Base-by-base conservation (phyloP, 345 rosid species). In the Salix koriyanagi region DNA sequence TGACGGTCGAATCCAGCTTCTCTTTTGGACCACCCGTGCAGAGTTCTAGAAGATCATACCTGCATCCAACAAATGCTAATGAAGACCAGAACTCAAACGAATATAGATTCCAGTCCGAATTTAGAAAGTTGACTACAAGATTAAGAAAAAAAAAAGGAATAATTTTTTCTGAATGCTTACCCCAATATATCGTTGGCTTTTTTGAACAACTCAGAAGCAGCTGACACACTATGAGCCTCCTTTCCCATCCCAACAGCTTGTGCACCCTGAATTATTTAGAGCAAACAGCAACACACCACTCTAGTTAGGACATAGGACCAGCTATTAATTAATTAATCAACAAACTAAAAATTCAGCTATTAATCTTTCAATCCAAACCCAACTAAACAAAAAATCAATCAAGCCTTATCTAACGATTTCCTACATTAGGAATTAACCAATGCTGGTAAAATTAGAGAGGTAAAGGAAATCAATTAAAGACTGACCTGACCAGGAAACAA, bases 221-320 rank as follows among this genome's bases (percentile, higher is more conserved):
- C 86, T 11, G 89, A 88, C 71, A 92, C 89, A 69, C 80, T 83
- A 76, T 91, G 97, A 56, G 97, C 91, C 42, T 94, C 99, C 84
- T 91, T 88, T 23, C 99, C 99, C 99, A 96, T 96, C 54, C 99
- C 99, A 65, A 92, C 83, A 6, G 95, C 90, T 88, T 96, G 97
- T 76, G 98, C 98, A 75, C 99, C 99, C 99, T 96, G 74, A 73
- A 78, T 16, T 19, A 7, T 23, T 52, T 52, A 6, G 19, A 52
- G 2, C 9, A 52, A 52, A 52, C n/a, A 52, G 19, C 58, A 52
- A 6, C 58, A 52, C 58, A 14, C 16, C 23, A 16, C 58, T 19
- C 21, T 16, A 52, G 19, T 52, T 19, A 52, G 58, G n/a, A 52
- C 56, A 9, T 10, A 41, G 14, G 44, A 41, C 13, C 12, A 41